A percentile compares a stretch with the other conserved stretches of the same genome.
phyloP scores from a whole-genome alignment of 2,329 filamentous ascomycete genomes.

The Epichloe gansuensis region DNA sequence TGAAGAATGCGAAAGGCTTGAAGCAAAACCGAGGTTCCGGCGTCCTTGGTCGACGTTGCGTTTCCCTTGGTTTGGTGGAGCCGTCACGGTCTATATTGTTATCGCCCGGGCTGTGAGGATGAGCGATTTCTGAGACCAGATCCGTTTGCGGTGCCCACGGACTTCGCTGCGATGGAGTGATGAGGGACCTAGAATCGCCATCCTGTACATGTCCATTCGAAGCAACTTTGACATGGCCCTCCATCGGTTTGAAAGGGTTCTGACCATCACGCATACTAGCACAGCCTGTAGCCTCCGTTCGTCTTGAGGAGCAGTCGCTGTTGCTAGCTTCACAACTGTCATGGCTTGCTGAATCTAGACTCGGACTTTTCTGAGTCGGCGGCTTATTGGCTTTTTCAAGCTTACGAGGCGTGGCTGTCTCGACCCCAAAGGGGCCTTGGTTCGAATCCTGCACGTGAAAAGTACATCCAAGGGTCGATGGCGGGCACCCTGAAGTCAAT shows the following conservation, averaged over 20 bases:
- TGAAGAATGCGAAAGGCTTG: slow-evolving; percentile 41
- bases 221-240: background rate
- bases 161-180: slow-evolving; percentile 7
- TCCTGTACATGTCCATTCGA: background rate
- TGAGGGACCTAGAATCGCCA: background rate
- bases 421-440: background rate
- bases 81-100: background rate
- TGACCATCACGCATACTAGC: background rate
- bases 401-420: background rate
- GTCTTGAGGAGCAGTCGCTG: background rate
- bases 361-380: background rate
- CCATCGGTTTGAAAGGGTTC: background rate
- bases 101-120: background rate
- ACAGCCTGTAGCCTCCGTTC: background rate
- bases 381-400: background rate
- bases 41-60: slow-evolving; percentile 20
- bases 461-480: background rate
- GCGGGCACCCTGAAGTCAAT: slow-evolving; percentile 2
- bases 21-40: slow-evolving; percentile 36
- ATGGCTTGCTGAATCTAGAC: background rate
- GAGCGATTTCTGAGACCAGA: background rate
- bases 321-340: background rate
- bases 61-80: background rate
- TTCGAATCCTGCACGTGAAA: background rate
- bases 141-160: slow-evolving; percentile 10